Evolutionary conservation across 2,329 filamentous ascomycete species (phyloP), one percentile per base, ranked within the genome.

Genomic region (Colletotrichum sp.): DNA sequence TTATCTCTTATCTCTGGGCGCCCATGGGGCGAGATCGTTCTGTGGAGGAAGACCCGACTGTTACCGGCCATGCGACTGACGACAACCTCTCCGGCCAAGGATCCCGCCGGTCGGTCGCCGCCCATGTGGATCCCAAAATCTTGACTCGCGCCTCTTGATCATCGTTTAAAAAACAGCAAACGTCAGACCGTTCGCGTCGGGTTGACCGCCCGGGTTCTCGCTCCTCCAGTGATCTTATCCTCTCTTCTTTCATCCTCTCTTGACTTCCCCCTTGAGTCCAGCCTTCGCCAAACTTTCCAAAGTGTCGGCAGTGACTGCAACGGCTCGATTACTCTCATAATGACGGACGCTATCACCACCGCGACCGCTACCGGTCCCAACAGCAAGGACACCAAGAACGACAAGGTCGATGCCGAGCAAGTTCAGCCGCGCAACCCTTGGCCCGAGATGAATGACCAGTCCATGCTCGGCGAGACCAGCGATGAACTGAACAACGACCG

Each of bases 401-500:
- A 66, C 38, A 51, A 58, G 34, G 18, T 63, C 29, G 72, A 74
- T 31, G 62, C 47, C 72, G 72, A 74, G 72, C 70, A 66, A 47
- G 34, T 55, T 8, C 68, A 63, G 43, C 43, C 72, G 31, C 69
- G 58, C 12, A 71, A 74, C 57, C 68, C 72, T 15, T 74, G 71
- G 71, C 68, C 71, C 8, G 54, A 67, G 12, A 66, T 57, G 61
- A 71, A 71, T 47, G 72, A 74, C 34, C 55, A 57, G 55, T 72
- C 57, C 62, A 74, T 74, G 72, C 72, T 74, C 43, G 72, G 72
- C 34, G 72, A 74, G 34, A 74, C 72, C 38, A 74, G 72, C 68
- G 79, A 82, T 63, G 81, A 82, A 65, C 76, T 76, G 58, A 77
- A 82, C 67, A 78, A 79, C 67, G 86, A 87, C 74, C 76, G 85